These are phyloP conservation scores for Suillus plorans DNA, from an alignment of 768 basidiomycete species.

Conservation along the genomic window DNA sequence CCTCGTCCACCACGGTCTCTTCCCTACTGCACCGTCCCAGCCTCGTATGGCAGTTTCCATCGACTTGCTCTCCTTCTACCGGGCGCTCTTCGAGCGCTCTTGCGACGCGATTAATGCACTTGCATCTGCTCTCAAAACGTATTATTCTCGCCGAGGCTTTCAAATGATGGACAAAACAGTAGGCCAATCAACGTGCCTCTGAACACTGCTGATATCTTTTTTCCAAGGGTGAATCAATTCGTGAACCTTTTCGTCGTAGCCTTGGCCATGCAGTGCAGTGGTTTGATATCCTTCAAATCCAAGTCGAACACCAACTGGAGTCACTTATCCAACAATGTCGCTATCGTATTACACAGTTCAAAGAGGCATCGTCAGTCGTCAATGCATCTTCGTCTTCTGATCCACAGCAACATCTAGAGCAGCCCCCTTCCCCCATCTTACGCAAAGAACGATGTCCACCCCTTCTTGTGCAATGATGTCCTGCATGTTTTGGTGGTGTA, in stretches of 20 bases:
- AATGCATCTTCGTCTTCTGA: background rate
- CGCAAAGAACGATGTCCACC: background rate
- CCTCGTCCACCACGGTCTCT: constrained; percentile 33
- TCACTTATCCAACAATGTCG: constrained; percentile 8
- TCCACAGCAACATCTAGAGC: background rate
- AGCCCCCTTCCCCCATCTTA: background rate
- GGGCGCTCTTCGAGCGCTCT: constrained; percentile 34
- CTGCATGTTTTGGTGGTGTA: constrained; percentile 29
- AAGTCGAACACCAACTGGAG: constrained; percentile 17
- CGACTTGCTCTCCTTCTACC: constrained; percentile 35
- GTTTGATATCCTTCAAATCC: constrained; percentile 22
- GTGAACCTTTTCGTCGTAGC: constrained; percentile 33
- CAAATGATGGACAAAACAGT: background rate
- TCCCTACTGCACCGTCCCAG: constrained; percentile 28
- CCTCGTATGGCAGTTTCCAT: constrained; percentile 23
- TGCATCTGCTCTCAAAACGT: background rate
- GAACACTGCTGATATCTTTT: constrained; percentile 9
- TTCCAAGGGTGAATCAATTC: constrained; percentile 17
- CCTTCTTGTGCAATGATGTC: constrained; percentile 22
- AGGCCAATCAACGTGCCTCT: background rate
- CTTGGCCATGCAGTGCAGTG: constrained; percentile 28
- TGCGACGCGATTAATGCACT: constrained; percentile 27
- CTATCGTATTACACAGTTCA: background rate
- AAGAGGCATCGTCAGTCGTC: background rate
- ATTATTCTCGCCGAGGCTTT: constrained; percentile 16